Base-by-base conservation (phyloP, 1,139 yeast genomes). In the Scheffersomyces illinoinensis region DNA sequence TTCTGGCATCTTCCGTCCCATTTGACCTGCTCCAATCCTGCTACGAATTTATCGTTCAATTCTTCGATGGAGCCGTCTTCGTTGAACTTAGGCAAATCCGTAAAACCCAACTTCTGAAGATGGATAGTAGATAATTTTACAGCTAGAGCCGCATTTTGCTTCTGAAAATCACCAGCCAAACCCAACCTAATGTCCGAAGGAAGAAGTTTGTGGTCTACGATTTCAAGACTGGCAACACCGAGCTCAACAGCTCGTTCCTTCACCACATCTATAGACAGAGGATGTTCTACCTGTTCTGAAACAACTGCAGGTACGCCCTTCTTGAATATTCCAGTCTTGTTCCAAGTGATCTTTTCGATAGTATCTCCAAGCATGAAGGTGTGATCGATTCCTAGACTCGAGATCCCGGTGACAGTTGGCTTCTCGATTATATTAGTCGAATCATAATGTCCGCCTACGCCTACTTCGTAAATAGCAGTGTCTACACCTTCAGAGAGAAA, bases 1-100 rank as follows among this genome's bases (percentile, higher is more conserved):
- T 87, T 82, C 74, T 96, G 98, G 69, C 99, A 95, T 66, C 99
- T 83, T 0, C 99, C 99, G 23, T 96, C 96, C 98, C 98, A 95
- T 53, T 81, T 76, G 0, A 97, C 91, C 1, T 75, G 62, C 57
- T 83, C 86, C 52, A 96, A 78, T 0, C 98, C 99, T 10, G 69
- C 67, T 5, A 82, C 67, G 64, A 93, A 88, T 67, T 82, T 77
- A 4, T 74, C 78, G 0, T 93, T 91, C 43, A 90, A 77, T 2
- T 71, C 68, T n/a, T 71, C 74, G 10, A 59, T 59, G 7, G 56
- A 55, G 10, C 64, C 69, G 7, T 60, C 64, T 3, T 60, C 61
- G 20, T 68, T 64, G 46, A 70, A 68, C 47, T 69, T 68, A 17
- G 76, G 78, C 53, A 76, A 59, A 3, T 51, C 49, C 1, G 57